Evolutionary conservation across 1,139 yeast species (phyloP).

Genomic region (Zygosaccharomyces sapae): DNA sequence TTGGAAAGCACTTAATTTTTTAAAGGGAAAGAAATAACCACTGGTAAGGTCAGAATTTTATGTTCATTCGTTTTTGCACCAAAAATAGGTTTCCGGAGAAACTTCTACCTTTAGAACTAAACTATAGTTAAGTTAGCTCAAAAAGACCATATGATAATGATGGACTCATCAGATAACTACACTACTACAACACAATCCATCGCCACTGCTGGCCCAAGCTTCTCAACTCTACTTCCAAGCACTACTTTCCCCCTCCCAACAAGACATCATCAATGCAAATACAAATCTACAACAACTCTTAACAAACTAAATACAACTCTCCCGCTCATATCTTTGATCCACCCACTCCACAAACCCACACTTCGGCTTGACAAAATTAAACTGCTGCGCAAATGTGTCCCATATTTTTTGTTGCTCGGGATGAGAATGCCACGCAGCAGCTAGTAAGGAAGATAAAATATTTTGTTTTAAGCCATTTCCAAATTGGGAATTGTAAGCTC

Average conservation of each 20-base stretch:
- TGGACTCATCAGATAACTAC: constrained; percentile 14
- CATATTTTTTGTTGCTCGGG: constrained; percentile 12
- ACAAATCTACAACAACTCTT: constrained; percentile 13
- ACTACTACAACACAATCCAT: constrained; percentile 17
- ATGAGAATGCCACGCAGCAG: constrained; percentile 14
- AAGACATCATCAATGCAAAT: constrained; percentile 18
- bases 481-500: constrained; percentile 11
- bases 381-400: no score
- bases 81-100: no score
- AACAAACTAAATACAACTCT: constrained; percentile 6
- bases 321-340: no score
- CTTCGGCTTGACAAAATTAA: no score
- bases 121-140: no score
- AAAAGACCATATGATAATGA: no score
- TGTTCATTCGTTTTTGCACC: no score
- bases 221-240: constrained; percentile 17
- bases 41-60: no score
- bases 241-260: constrained; percentile 17
- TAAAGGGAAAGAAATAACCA: no score
- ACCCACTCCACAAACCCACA: no score
- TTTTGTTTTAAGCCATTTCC: constrained; percentile 12
- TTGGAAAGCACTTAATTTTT: no score
- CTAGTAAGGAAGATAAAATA: constrained; percentile 11
- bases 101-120: no score
- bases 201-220: constrained; percentile 18